Base-by-base conservation (phyloP, 352 stramenopile species). In the Discostella stelligera region DNA sequence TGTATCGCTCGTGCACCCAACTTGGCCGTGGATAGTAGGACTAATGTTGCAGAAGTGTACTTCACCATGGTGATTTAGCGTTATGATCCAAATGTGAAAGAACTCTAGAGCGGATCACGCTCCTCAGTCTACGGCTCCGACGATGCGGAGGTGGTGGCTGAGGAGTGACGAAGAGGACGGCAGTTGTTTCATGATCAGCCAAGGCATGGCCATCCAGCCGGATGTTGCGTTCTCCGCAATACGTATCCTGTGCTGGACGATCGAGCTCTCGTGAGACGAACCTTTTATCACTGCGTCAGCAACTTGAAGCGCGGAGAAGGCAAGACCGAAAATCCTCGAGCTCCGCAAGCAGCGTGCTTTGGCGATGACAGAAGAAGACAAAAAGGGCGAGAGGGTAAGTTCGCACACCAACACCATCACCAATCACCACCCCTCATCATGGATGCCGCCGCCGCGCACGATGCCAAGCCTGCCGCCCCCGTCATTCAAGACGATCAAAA, bases 41-140 rank as follows among this genome's bases (percentile, higher is more conserved):
- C 55, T 25, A 80, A 52, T 52, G 66, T 60, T 39, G 70, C 76
- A 53, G 25, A 54, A 68, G 61, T 75, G 66, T 79, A 84, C 25
- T 84, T 70, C 44, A 74, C 70, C 76, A 84, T 84, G 23, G 8
- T 60, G 14, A 41, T 39, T 16, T 41, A 27, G 37, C 50, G 18
- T 58, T 58, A 44, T 44, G 7, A 13, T 44, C 37, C 0, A 44
- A 14, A 1, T 44, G 37, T 44, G 37, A 3, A 41, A 3, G 32
- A 41, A 9, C 9, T 44, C 37, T 11, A 14, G 2, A 44, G 7
- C 7, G 37, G 7, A 44, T 3, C 37, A 14, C 7, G 11, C 37
- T 44, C 37, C 37, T 44, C 37, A 44, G 11, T 10, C 7, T 32
- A 44, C 7, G 2, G 37, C 13, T 1, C 4, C 2, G 7, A 44